phyloP scores from a whole-genome alignment of 139 green algal species.

The Picocystis salinarum region DNA sequence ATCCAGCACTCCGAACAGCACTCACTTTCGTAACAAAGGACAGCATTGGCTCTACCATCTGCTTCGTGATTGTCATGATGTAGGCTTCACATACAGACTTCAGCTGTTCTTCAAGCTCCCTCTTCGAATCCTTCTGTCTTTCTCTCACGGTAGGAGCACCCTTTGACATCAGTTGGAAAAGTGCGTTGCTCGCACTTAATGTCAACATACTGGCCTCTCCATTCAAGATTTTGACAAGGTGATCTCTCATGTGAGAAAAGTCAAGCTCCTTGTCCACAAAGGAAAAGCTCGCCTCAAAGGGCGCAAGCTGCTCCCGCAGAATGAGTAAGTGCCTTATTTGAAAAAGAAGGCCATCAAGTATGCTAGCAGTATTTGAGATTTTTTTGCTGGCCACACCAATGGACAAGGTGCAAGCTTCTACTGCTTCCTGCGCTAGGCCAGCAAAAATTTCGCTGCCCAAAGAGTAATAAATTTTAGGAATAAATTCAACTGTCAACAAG shows the following conservation, averaged over 20 bases:
- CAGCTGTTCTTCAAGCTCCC: slow-evolving; percentile 82
- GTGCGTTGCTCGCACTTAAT: slow-evolving; percentile 44
- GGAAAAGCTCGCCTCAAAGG: slow-evolving; percentile 72
- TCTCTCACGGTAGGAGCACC: slow-evolving; percentile 46
- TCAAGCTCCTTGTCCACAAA: slow-evolving; percentile 70
- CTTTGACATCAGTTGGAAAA: slow-evolving; percentile 52
- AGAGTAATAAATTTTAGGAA: slow-evolving; percentile 75
- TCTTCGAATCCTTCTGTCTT: slow-evolving; percentile 65
- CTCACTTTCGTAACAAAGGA: slow-evolving; percentile 79
- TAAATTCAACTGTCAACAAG: slow-evolving; percentile 44
- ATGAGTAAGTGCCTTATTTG: slow-evolving; percentile 82
- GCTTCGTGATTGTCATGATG: slow-evolving; percentile 88
- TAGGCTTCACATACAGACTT: slow-evolving; percentile 75
- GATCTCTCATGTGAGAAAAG: slow-evolving; percentile 73
- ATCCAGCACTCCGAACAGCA: slow-evolving; percentile 7
- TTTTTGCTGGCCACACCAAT: slow-evolving; percentile 17
- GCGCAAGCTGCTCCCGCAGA: slow-evolving; percentile 73
- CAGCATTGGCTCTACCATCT: slow-evolving; percentile 78
- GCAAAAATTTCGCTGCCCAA: slow-evolving; percentile 64
- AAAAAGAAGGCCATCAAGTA: slow-evolving; percentile 75
- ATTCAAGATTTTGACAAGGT: slow-evolving; percentile 54
- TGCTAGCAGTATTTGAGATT: slow-evolving; percentile 3
- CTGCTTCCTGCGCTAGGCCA: slow-evolving; percentile 65
- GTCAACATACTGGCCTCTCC: slow-evolving; percentile 66
- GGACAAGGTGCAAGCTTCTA: slow-evolving; percentile 43